Conservation (phyloP, 306 rosid genomes). For the Acmispon strigosus region DNA sequence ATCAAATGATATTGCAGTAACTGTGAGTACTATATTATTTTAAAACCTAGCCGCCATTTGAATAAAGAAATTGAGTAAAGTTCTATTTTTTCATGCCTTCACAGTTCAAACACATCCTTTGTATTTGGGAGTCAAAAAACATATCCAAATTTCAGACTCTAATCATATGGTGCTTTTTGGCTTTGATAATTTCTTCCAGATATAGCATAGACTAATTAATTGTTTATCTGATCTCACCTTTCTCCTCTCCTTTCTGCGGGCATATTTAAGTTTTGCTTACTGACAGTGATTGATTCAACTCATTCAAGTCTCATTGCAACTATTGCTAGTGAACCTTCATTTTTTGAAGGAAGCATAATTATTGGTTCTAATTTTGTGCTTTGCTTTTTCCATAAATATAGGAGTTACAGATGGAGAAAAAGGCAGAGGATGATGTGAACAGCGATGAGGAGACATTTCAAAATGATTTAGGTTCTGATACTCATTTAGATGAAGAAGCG, state of each 20-base stretch:
- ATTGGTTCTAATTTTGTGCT: slow-evolving; percentile 1
- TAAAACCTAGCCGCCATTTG: background rate
- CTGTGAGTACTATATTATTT: background rate
- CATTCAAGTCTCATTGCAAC: background rate
- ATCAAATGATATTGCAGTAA: background rate
- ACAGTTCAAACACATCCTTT: background rate
- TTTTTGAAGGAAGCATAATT: slow-evolving; percentile 6
- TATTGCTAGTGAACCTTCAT: background rate
- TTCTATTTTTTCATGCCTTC: background rate
- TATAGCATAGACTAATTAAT: background rate
- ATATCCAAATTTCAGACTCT: background rate
- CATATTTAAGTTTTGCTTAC: background rate
- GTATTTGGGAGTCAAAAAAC: background rate
- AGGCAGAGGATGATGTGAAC: slow-evolving; percentile 41
- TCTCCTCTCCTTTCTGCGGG: background rate
- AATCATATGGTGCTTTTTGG: background rate
- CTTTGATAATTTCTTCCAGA: background rate
- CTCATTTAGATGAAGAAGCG: slow-evolving; percentile 61
- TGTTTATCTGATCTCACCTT: background rate
- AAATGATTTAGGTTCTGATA: slow-evolving; percentile 40
- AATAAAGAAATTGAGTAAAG: background rate
- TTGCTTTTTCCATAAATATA: slow-evolving; percentile 25
- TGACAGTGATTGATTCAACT: background rate
- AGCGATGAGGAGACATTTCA: slow-evolving; percentile 28
- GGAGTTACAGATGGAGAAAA: slow-evolving; percentile 85